Conservation (phyloP, 31 red algal species). For the Endocladia muricata region DNA sequence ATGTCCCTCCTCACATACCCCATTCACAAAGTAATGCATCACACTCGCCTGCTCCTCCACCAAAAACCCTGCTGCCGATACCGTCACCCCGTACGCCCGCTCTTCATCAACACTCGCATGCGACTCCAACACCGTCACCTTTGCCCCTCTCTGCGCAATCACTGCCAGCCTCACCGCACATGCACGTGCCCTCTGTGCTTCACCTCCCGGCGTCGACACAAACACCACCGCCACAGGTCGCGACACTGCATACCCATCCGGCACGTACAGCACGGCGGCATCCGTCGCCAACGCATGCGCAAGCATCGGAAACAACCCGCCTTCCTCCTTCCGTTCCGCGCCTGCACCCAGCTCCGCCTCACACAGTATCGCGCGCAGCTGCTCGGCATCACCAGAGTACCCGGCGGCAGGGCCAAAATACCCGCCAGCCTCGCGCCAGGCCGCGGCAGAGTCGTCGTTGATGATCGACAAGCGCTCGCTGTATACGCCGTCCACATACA, state of each 20-base stretch:
- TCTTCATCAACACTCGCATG: constrained; percentile 23
- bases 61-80: constrained; percentile 8
- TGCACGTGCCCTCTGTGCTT: constrained; percentile 17
- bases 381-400: constrained; percentile 47
- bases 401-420: constrained; percentile 41
- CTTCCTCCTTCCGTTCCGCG: constrained; percentile 12
- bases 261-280: constrained; percentile 40
- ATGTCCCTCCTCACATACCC: constrained; percentile 30
- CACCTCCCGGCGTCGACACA: constrained; percentile 23
- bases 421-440: constrained; percentile 39
- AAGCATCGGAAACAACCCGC: constrained; percentile 49
- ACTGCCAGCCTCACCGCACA: constrained; percentile 35
- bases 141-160: constrained; percentile 8
- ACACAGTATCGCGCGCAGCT: constrained; percentile 1
- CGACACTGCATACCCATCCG: constrained; percentile 20
- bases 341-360: constrained; percentile 23
- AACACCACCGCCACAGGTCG: constrained; percentile 49
- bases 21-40: constrained; percentile 56
- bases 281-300: constrained; percentile 34
- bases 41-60: constrained; percentile 36
- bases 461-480: constrained; percentile 31
- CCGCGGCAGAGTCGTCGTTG: constrained; percentile 34
- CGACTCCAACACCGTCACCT: constrained; percentile 45
- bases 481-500: constrained; percentile 66
- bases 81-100: constrained; percentile 26